phyloP scores from a whole-genome alignment of 768 basidiomycete genomes.

The Termitomyces sp. region DNA sequence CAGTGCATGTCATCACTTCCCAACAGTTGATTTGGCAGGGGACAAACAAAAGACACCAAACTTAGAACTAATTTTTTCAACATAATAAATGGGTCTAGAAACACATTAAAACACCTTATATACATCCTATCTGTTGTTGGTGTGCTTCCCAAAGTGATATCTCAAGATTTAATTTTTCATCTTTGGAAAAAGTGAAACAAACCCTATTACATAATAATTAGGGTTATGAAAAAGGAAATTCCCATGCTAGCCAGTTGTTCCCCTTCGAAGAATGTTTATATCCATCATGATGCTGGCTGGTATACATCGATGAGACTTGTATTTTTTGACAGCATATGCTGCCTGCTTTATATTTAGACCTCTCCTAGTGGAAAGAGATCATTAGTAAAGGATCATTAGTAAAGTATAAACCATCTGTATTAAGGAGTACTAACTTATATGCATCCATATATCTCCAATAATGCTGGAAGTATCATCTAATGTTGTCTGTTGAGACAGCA shows the following conservation, averaged over 20 bases:
- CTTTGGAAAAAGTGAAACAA: background rate
- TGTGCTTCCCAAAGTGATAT: background rate
- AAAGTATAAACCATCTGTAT: too few relatives aligned
- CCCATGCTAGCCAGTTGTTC: background rate
- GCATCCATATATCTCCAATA: background rate
- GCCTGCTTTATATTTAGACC: background rate
- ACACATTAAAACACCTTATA: background rate
- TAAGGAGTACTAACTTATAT: background rate
- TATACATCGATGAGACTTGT: background rate
- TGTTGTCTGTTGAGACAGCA: background rate
- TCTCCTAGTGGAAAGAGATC: too few relatives aligned
- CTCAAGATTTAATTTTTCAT: background rate
- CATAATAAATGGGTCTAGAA: background rate
- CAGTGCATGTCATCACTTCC: too few relatives aligned
- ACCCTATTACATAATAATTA: background rate
- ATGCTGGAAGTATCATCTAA: background rate
- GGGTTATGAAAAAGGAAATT: background rate
- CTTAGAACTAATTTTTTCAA: background rate
- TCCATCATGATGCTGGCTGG: background rate
- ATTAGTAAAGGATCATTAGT: too few relatives aligned
- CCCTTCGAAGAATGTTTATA: background rate
- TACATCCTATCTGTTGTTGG: background rate
- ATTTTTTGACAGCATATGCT: background rate
- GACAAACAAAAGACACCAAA: background rate
- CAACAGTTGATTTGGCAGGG: too few relatives aligned